Evolutionary conservation across 768 basidiomycete species (phyloP), one percentile per base, ranked within the genome.

Genomic region (Boletus insuetus): DNA sequence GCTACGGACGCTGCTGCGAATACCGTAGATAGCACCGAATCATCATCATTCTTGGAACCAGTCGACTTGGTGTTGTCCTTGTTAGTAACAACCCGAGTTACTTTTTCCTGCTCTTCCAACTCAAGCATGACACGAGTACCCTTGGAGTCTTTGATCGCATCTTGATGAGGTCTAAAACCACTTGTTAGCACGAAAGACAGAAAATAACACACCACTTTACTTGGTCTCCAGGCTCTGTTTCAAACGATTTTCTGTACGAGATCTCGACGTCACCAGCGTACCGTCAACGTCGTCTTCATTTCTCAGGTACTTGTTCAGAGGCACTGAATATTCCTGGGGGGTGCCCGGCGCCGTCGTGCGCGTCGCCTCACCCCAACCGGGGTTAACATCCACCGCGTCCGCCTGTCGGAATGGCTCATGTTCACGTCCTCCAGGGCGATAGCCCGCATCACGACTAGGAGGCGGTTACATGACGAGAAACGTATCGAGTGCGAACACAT

Each of bases 261-360:
- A 45, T n/a, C 38, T 54, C 10, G 40, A 38, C 29, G n/a, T 49
- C 19, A 45, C 53, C 32, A 22, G 11, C 9, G 46, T 37, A 22
- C 13, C 22, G 8, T 44, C 29, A 11, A 3, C n/a, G 9, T 52
- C 31, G 13, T 12, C 22, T 9, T 49, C 34, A 1, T 43, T n/a
- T 26, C 31, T 29, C 46, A 67, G 26, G 22, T 61, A 56, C 29
- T 45, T 35, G 55, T 49, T 61, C 14, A 59, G 49, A 54, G 66
- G 66, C 0, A 66, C 66, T 40, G 51, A 51, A 45, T 67, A 67
- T 41, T 50, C 51, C 7, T 14, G 51, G 17, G 19, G 32, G 4
- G 41, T 2, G 13, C 17, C 43, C 26, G 56, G 26, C 6, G 17
- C 17, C 17, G 19, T 39, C 22, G 34, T 26, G 19, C 42, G 53